phyloP scores from a whole-genome alignment of 1,139 yeast genomes.

The Lodderomyces jiufengensis region DNA sequence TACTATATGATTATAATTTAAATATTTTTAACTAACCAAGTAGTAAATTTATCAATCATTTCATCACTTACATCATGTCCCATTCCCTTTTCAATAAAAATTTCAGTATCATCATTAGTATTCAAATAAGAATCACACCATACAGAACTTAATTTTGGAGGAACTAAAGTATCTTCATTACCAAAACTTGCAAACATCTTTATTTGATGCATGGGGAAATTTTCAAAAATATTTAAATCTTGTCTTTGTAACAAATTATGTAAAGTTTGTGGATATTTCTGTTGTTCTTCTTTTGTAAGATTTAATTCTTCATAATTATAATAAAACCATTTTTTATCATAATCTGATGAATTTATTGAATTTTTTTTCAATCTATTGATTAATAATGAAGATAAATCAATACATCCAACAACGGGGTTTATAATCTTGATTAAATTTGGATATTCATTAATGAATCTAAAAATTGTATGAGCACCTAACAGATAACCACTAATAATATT shows the following conservation, averaged over 20 bases:
- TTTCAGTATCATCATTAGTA: constrained; percentile 24
- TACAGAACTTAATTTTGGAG: constrained; percentile 28
- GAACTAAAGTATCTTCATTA: constrained; percentile 35
- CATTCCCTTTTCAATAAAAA: constrained; percentile 27
- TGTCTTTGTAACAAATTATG: constrained; percentile 29
- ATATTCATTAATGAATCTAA: constrained; percentile 41
- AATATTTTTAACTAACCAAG: constrained; percentile 27
- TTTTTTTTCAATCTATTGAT: constrained; percentile 31
- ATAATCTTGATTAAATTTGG: constrained; percentile 38
- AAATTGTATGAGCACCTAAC: constrained; percentile 58
- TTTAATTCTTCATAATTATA: constrained; percentile 34
- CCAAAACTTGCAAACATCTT: constrained; percentile 40
- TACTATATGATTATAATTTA: constrained; percentile 4
- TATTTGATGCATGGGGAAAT: constrained; percentile 30
- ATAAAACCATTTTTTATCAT: constrained; percentile 31
- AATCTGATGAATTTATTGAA: constrained; percentile 16
- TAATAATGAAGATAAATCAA: constrained; percentile 42
- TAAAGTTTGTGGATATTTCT: constrained; percentile 33
- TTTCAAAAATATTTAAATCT: constrained; percentile 33
- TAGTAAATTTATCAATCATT: constrained; percentile 33
- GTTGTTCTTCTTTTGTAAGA: constrained; percentile 24
- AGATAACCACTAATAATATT: constrained; percentile 53
- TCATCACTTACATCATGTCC: constrained; percentile 36
- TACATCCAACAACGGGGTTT: constrained; percentile 48
- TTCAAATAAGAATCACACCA: constrained; percentile 34